Base-by-base conservation (phyloP, 805 yeast species). In the Pichia exigua region DNA sequence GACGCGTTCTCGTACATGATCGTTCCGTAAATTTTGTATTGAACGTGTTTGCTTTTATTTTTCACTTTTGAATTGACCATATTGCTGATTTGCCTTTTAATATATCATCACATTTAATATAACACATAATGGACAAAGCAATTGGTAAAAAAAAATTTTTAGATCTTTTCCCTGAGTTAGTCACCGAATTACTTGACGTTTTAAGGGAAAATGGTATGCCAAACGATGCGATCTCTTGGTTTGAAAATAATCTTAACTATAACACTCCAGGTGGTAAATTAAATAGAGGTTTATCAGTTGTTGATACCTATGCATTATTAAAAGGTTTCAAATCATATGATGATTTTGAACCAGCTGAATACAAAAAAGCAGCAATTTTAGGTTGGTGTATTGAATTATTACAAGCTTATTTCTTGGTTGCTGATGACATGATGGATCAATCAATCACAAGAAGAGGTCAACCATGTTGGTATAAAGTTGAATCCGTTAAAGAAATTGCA, bases 391-490 rank as follows among this genome's bases (percentile, higher is more conserved):
- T 94, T 60, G 99, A 94, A 73, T 77, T 94, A 58, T 76, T 92
- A 60, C 99, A 92, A 73, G 98, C 97, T 2, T 94, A 88, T 69
- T 94, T 94, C 76, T 77, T 94, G 63, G 98, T 94, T 52, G 95
- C 98, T 32, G 99, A 94, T 68, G 99, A 94, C 68, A 94, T 94
- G 82, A 94, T 94, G 99, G 99, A 94, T 69, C 81, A 82, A 60
- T 87, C 96, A 35, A 85, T 88, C 68, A 94, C 99, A 42, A 87
- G 99, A 77, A 85, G 99, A 69, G 99, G 97, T 54, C 97, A 92
- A 72, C 94, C 97, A 59, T 94, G 99, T 72, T 94, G 99, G 99
- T 94, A 90, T 75, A 82, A 77, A 65, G 78, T 73, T 38, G 82
- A 79, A 59, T 81, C 81, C 41, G 97, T 94, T 54, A 88, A 87